Evolutionary conservation across 108 stramenopile genomes (phyloP).

Genomic region (Halocafeteria seosinensis): DNA sequence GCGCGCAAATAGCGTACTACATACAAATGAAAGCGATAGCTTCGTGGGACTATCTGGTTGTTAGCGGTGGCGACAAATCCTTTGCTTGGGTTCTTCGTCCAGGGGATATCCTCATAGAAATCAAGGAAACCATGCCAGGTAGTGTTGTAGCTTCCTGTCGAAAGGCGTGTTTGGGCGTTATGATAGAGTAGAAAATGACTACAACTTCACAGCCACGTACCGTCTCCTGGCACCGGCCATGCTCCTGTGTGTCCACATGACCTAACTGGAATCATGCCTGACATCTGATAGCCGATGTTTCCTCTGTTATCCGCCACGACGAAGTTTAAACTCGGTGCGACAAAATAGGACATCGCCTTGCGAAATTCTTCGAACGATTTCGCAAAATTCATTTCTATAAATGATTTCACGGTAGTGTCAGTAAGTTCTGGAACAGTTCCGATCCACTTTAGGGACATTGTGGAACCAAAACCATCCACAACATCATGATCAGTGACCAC

Average conservation of each 20-base stretch:
- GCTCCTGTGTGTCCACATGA: not conserved
- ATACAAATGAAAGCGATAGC: not conserved
- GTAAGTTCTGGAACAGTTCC: not conserved
- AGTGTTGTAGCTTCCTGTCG: no score
- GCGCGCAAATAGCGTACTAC: no score
- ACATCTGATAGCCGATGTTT: conserved; percentile 9
- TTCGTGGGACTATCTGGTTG: not conserved
- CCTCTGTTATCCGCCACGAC: not conserved
- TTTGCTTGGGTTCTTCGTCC: conserved; percentile 7
- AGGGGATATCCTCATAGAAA: no score
- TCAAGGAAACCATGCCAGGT: no score
- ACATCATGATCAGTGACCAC: conserved; percentile 4
- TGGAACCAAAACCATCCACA: not conserved
- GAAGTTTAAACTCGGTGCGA: conserved; percentile 6
- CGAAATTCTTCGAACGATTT: not conserved
- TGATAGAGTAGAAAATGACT: no score
- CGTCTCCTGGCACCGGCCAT: conserved; percentile 7
- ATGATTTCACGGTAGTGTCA: conserved; percentile 6
- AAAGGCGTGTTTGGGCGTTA: no score
- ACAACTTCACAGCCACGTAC: no score
- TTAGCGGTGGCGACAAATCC: conserved; percentile 11
- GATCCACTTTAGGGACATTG: conserved; percentile 9
- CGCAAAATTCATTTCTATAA: not conserved
- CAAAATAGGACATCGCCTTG: not conserved
- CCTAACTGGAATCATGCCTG: conserved; percentile 4